These are phyloP conservation scores for Alternaria panax DNA, from an alignment of 2,329 filamentous ascomycete species.

Conservation along the genomic window DNA sequence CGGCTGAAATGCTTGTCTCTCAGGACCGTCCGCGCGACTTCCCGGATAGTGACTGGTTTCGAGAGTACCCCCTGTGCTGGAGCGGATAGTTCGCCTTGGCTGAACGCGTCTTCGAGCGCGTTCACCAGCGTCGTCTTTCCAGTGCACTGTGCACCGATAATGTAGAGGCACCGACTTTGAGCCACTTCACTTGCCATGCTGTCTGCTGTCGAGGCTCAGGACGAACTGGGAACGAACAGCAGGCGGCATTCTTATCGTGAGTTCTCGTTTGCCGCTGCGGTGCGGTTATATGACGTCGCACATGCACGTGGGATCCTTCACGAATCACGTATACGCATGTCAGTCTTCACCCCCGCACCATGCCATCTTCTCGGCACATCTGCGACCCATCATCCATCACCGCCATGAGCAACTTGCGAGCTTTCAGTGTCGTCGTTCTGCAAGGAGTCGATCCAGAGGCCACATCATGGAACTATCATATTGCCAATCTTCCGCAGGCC, in stretches of 20 bases:
- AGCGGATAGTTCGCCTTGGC: not conserved
- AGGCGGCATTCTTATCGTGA: constrained; percentile 20
- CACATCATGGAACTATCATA: no score
- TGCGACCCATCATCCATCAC: no score
- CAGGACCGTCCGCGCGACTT: constrained; percentile 52
- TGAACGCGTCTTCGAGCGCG: constrained; percentile 39
- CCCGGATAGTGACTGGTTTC: constrained; percentile 39
- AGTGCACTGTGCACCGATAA: constrained; percentile 56
- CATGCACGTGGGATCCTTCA: constrained; percentile 5
- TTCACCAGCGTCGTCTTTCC: constrained; percentile 57
- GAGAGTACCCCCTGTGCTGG: not conserved
- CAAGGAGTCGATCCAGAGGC: no score
- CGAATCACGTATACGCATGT: constrained; percentile 5
- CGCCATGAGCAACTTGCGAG: no score
- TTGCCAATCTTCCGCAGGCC: no score
- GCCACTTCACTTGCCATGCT: not conserved
- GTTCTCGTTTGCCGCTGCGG: not conserved
- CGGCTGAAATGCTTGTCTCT: constrained; percentile 43
- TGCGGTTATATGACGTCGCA: not conserved
- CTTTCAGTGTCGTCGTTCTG: no score
- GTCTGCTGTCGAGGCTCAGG: not conserved
- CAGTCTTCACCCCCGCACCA: no score
- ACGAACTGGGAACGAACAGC: not conserved
- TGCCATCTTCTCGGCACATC: no score
- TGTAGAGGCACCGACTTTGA: constrained; percentile 45